These are phyloP conservation scores for Phaseolus coccineus DNA, from an alignment of 331 rosid genomes.

Conservation along the genomic window DNA sequence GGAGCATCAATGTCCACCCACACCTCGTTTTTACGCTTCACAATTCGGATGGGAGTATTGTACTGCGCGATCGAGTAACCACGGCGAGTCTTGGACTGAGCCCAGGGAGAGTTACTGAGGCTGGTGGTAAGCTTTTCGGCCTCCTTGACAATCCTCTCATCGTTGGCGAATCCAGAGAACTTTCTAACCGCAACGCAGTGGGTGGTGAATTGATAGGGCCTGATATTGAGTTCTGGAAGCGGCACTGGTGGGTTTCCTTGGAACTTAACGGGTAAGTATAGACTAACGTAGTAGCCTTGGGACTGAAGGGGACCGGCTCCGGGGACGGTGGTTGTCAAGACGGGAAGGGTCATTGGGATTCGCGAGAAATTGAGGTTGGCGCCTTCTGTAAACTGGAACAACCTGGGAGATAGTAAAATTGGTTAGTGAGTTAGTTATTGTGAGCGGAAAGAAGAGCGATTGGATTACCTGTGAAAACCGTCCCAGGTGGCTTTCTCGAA, in stretches of 20 bases:
- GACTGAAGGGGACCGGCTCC: conserved; percentile 74
- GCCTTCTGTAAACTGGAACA: conserved; percentile 85
- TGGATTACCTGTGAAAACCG: conserved; percentile 77
- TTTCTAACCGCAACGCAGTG: conserved; percentile 71
- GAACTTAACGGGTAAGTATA: conserved; percentile 74
- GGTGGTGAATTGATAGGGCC: conserved; percentile 48
- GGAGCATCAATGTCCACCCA: conserved; percentile 75
- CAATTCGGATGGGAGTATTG: conserved; percentile 57
- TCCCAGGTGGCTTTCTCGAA: conserved; percentile 71
- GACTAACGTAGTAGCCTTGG: conserved; percentile 63
- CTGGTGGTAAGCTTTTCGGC: conserved; percentile 76
- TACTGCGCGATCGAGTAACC: conserved; percentile 88
- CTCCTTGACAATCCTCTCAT: conserved; percentile 64
- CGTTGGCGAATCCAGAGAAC: conserved; percentile 79
- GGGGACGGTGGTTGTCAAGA: conserved; percentile 68
- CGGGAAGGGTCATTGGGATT: conserved; percentile 72
- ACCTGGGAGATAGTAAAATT: conserved; percentile 45
- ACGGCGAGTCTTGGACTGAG: conserved; percentile 43
- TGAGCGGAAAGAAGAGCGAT: neutral
- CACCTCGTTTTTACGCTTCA: conserved; percentile 77
- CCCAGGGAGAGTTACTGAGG: conserved; percentile 73
- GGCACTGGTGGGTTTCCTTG: conserved; percentile 77
- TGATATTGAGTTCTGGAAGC: conserved; percentile 68
- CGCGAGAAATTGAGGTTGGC: conserved; percentile 87
- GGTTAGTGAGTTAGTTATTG: neutral